Percentiles rank a stretch among this genome's conserved stretches.
Conservation (phyloP, 164 flowering plant genomes). For the Akebia trifoliata region DNA sequence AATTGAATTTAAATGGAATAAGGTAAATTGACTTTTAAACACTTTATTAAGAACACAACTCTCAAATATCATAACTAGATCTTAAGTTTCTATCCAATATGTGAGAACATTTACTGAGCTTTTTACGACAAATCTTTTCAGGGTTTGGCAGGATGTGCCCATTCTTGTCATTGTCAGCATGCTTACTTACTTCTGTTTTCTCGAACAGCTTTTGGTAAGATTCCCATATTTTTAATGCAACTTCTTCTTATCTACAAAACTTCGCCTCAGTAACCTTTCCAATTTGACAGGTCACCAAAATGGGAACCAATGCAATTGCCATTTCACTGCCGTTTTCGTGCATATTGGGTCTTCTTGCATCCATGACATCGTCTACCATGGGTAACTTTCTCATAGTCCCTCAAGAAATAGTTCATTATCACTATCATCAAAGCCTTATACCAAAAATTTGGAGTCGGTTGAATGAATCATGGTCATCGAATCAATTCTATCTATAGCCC, state of each 20-base stretch:
- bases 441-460: no score
- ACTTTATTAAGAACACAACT: neutral
- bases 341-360: conserved; percentile 77
- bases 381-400: conserved; percentile 37
- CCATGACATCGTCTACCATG: conserved; percentile 89
- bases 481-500: no score
- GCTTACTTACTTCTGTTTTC: conserved; percentile 93
- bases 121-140: conserved; percentile 22
- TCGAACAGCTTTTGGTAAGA: conserved; percentile 93
- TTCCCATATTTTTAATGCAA: neutral
- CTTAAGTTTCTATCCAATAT: neutral
- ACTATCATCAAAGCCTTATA: no score
- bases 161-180: conserved; percentile 86
- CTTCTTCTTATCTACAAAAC: neutral
- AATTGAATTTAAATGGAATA: neutral
- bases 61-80: neutral
- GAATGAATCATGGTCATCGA: no score
- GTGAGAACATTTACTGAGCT: neutral
- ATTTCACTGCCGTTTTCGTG: conserved; percentile 91
- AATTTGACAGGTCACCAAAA: conserved; percentile 49
- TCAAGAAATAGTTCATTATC: neutral
- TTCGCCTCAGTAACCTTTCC: neutral
- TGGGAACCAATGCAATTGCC: conserved; percentile 85
- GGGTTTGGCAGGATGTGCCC: conserved; percentile 95
- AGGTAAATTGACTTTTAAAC: neutral